Percentiles rank a stretch among this genome's conserved stretches.
These are phyloP conservation scores for Toxoplasma gondii DNA, from an alignment of 169 alveolate species.

Conservation along the genomic window DNA sequence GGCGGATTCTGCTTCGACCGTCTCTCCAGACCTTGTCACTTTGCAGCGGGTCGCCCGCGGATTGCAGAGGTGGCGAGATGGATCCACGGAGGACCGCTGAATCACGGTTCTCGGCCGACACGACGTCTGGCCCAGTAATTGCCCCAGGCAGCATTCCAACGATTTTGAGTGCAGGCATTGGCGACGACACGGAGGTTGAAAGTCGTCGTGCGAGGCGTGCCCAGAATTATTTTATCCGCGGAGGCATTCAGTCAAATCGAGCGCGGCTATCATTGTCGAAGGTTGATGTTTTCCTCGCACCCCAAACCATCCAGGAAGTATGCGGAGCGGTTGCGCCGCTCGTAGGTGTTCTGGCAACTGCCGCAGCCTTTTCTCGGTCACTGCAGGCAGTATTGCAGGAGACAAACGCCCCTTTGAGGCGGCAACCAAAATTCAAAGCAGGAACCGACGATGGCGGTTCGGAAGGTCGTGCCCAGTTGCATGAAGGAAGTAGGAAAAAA, in stretches of 20 bases:
- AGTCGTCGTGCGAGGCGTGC: neutral
- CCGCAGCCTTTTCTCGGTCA: neutral
- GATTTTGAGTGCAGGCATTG: neutral
- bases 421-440: neutral
- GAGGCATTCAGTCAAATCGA: neutral
- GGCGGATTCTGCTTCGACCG: conserved; percentile 19
- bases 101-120: no score
- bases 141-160: neutral
- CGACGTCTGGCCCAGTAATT: no score
- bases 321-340: conserved; percentile 27
- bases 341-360: neutral
- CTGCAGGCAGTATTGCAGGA: neutral
- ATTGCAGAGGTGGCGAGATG: no score
- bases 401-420: neutral
- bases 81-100: no score
- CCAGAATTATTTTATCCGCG: neutral
- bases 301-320: conserved; percentile 20
- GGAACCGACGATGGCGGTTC: neutral
- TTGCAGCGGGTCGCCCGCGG: neutral
- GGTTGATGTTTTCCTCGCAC: neutral
- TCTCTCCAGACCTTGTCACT: neutral
- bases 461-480: neutral
- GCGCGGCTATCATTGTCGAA: neutral
- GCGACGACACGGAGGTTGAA: neutral
- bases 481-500: neutral